A percentile compares a stretch with the other conserved stretches of the same genome.
Conservation (phyloP, 148 eudicot genomes). For the Hydrangea macrophylla region DNA sequence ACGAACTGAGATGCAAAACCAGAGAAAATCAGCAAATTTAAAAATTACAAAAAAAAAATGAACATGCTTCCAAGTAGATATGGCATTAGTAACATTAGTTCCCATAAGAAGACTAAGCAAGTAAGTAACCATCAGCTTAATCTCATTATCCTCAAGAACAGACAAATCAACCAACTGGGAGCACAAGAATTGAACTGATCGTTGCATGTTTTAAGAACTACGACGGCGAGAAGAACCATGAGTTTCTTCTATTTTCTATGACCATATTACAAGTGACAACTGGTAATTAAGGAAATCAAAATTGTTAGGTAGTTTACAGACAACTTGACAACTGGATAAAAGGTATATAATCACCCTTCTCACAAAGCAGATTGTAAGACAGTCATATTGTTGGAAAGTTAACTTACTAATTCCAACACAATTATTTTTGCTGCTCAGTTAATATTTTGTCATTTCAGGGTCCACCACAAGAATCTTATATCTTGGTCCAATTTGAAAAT, state of each 20-base stretch:
- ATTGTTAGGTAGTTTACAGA: not conserved
- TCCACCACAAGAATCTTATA: too few relatives aligned
- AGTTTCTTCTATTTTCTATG: not conserved
- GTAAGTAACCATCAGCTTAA: not conserved
- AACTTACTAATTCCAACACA: not conserved
- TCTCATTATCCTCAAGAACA: not conserved
- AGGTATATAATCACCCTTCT: not conserved
- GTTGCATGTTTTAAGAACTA: not conserved
- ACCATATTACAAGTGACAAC: not conserved
- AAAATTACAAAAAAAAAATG: too few relatives aligned
- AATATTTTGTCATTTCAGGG: too few relatives aligned
- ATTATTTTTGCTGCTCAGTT: too few relatives aligned
- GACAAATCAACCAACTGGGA: not conserved
- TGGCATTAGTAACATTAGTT: not conserved
- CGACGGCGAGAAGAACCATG: not conserved
- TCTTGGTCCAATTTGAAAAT: too few relatives aligned
- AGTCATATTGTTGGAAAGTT: not conserved
- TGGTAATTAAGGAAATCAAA: not conserved
- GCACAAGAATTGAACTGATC: not conserved
- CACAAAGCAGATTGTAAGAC: not conserved
- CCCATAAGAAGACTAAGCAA: not conserved
- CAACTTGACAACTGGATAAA: not conserved
- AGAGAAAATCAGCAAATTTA: too few relatives aligned
- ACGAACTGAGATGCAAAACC: not conserved
- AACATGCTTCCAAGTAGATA: not conserved